Base-by-base conservation (phyloP, 108 stramenopile genomes). In the Discostella pseudostelligera region DNA sequence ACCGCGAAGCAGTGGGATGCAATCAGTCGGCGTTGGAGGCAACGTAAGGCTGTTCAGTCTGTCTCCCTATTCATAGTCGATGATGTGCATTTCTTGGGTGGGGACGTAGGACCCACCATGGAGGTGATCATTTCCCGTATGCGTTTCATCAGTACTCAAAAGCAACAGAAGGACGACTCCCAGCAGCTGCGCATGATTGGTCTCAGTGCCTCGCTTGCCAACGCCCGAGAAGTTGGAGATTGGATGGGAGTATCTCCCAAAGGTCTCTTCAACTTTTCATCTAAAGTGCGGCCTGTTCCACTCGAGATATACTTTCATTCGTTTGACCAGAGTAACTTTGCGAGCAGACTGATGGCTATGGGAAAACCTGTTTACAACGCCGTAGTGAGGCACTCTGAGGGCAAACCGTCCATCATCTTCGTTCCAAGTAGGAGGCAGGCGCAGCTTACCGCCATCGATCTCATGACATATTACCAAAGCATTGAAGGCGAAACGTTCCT, bases 51-150 rank as follows among this genome's bases (percentile, higher is more conserved):
- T 19, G 84, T 99, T 12, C 95, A 94, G 45, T 46, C 90, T 56
- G 89, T 98, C 35, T 68, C 83, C 12, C 93, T 99, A 32, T 88
- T 97, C 25, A 72, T 98, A 55, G 86, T 94, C 50, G 99, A 99
- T 80, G 96, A 99, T 70, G 54, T 99, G 63, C 99, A 99, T 70
- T 92, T 96, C 66, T 89, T 99, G 26, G 91, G 94, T 9, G 97
- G 96, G 7, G 83, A 82, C 45, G 67, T 78, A 32, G 97, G 97
- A 3, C 94, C 96, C 7, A 88, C 80, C 20, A 81, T 98, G 70
- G 99, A 99, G 83, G 84, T 99, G 37, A 87, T 97, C 7, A 86
- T 97, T n/a, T 96, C 96, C 28, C 83, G 99, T 5, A 96, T 95
- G 95, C 84, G 99, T 17, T 97, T 92, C 74, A 83, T 99, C 39